Conservation (phyloP, 1,284 basidiomycete genomes). For the Boletus sp. region DNA sequence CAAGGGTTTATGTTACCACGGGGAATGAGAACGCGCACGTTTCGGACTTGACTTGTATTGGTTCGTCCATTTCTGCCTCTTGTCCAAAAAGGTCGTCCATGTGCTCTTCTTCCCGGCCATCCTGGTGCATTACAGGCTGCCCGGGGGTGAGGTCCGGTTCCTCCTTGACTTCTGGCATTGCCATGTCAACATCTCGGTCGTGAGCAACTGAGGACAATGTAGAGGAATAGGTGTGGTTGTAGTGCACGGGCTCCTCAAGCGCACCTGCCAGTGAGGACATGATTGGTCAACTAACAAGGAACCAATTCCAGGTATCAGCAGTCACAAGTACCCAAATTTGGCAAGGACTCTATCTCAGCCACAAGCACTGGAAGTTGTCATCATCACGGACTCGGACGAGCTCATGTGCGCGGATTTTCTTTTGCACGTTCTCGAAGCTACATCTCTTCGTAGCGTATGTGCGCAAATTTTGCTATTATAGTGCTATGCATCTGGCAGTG, state of each 20-base stretch:
- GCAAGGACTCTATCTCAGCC: slow-evolving; percentile 2
- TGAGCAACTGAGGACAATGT: slow-evolving; percentile 10
- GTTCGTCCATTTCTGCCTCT: slow-evolving; percentile 56
- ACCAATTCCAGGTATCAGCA: no score
- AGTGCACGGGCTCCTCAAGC: slow-evolving; percentile 30
- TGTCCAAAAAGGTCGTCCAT: slow-evolving; percentile 79
- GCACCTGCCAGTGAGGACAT: slow-evolving; percentile 45
- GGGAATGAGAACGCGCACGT: slow-evolving; percentile 20
- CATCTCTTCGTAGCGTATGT: not conserved
- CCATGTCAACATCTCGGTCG: slow-evolving; percentile 45
- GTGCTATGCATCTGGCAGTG: slow-evolving; percentile 6
- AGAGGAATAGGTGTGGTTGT: slow-evolving; percentile 19
- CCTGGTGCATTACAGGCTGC: slow-evolving; percentile 26
- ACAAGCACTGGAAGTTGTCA: no score
- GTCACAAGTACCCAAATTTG: slow-evolving; percentile 21
- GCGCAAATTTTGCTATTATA: slow-evolving; percentile 5
- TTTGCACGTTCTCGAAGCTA: not conserved
- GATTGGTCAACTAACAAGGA: no score
- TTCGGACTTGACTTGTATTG: slow-evolving; percentile 37
- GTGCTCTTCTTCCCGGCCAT: slow-evolving; percentile 54
- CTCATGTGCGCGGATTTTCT: not conserved
- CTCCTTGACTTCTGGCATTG: slow-evolving; percentile 26
- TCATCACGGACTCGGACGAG: no score
- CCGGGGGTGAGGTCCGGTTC: slow-evolving; percentile 16
- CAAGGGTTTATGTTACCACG: slow-evolving; percentile 1